Base-by-base conservation (phyloP, 495 filamentous ascomycete species). In the Penicillium cinerascens region DNA sequence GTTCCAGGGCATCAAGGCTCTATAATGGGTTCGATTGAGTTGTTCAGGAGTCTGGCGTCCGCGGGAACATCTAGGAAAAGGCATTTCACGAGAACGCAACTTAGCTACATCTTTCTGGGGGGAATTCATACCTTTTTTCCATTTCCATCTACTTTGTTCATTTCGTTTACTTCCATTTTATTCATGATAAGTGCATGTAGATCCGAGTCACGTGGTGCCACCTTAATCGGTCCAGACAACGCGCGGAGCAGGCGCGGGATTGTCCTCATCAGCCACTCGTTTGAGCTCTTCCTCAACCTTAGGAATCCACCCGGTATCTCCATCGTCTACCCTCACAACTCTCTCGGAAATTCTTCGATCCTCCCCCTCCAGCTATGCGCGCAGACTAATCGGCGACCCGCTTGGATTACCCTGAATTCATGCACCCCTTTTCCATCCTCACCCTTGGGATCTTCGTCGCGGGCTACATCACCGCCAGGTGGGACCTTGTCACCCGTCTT, bases 391-490 rank as follows among this genome's bases (percentile, higher is more conserved):
- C 51, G 54, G 54, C 59, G 52, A 56, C 57, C 51, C 53, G 59
- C 59, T 55, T 56, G 51, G 67, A 62, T 58, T 55, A 60, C 55
- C 60, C 59, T 73, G 62, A n/a, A 79, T 89, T 84, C 78, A 97
- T 97, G 91, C 90, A 95, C 89, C 88, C 91, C 68, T 95, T 97
- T 75, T 95, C 91, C 60, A 76, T 89, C 68, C 80, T 96, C 72
- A 92, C 91, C 51, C 84, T 95, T 74, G 91, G 87, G 68, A 96
- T 99, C 79, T 99, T 99, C 76, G 85, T 97, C 78, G 92, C 93
- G 73, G 93, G 93, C 72, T 99, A 99, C 79, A 97, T 90, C 68
- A 97, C 95, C 72, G 93, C 93, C 63, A 86, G 95, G 77, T 97
- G 91, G 91, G 92, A 97, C 71, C 84, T 99, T 47, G 91, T 97